Evolutionary conservation across 225 moss, liverwort and hornwort genomes (phyloP).

Genomic region (Asterella californica): DNA sequence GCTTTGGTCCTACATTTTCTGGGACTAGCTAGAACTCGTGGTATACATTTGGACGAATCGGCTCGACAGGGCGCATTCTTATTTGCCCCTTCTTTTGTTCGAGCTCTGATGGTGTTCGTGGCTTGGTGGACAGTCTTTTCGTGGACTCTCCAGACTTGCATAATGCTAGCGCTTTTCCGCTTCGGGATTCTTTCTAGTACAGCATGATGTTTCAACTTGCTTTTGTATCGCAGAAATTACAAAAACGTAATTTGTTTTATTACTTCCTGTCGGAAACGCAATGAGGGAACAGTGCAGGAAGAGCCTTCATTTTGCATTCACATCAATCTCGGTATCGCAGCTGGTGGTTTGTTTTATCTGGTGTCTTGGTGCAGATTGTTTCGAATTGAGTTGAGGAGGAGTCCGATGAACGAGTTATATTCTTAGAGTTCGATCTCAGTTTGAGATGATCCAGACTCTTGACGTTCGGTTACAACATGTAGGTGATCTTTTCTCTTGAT

Average conservation of each 20-base stretch:
- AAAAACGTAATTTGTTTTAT: not conserved
- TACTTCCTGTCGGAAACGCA: not conserved
- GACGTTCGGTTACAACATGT: too few species aligned
- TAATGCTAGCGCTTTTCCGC: conserved; percentile 30
- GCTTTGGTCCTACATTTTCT: conserved; percentile 35
- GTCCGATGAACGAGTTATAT: not conserved
- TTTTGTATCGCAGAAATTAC: not conserved
- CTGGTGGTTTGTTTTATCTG: not conserved
- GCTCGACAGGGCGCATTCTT: conserved; percentile 29
- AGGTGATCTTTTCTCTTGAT: too few species aligned
- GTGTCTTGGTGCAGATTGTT: not conserved
- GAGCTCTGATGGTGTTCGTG: conserved; percentile 24
- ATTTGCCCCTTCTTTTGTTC: conserved; percentile 36
- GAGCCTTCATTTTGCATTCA: not conserved
- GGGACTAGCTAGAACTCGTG: conserved; percentile 33
- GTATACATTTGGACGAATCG: conserved; percentile 26
- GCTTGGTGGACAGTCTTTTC: conserved; percentile 35
- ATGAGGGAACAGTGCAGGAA: not conserved
- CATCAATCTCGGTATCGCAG: not conserved
- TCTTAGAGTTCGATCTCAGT: not conserved
- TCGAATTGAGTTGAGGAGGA: not conserved
- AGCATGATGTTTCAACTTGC: conserved; percentile 6
- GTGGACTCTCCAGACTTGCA: conserved; percentile 30
- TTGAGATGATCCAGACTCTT: not conserved
- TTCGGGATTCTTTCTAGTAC: conserved; percentile 25